A percentile compares a stretch with the other conserved stretches of the same genome.
phyloP scores from a whole-genome alignment of 768 basidiomycete genomes.

The Imleria badia region DNA sequence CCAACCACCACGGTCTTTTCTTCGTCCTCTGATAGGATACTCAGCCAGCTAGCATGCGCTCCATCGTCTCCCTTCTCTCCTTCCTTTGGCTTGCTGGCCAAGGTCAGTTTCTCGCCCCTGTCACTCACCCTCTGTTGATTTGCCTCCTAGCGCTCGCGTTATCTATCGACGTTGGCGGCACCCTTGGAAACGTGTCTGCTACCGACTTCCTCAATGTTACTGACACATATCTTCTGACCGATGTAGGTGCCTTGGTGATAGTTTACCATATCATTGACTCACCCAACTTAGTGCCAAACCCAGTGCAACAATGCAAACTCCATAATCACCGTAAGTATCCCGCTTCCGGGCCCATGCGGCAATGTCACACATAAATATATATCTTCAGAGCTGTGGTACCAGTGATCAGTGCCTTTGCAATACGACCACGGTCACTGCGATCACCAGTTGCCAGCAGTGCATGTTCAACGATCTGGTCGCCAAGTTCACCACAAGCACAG shows the following conservation, averaged over 20 bases:
- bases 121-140: neutral
- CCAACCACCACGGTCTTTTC: slow-evolving; percentile 13
- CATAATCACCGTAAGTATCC: slow-evolving; percentile 25
- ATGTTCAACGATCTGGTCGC: slow-evolving; percentile 57
- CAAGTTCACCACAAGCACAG: slow-evolving; percentile 46
- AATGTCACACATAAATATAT: neutral
- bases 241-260: slow-evolving; percentile 23
- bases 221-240: slow-evolving; percentile 27
- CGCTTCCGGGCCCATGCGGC: neutral
- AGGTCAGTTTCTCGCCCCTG: slow-evolving; percentile 40
- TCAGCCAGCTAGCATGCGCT: slow-evolving; percentile 29
- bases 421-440: slow-evolving; percentile 36
- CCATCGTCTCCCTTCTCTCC: slow-evolving; percentile 25
- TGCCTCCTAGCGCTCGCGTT: slow-evolving; percentile 42
- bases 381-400: slow-evolving; percentile 40
- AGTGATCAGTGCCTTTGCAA: slow-evolving; percentile 57
- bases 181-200: slow-evolving; percentile 38
- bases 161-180: slow-evolving; percentile 45
- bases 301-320: slow-evolving; percentile 27
- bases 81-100: slow-evolving; percentile 52
- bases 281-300: slow-evolving; percentile 21
- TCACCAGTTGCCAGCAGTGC: slow-evolving; percentile 65
- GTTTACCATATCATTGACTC: neutral
- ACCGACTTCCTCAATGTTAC: slow-evolving; percentile 45
- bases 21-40: slow-evolving; percentile 35